Base-by-base conservation (phyloP, 1,284 basidiomycete species). In the Porphyrellus sp. region DNA sequence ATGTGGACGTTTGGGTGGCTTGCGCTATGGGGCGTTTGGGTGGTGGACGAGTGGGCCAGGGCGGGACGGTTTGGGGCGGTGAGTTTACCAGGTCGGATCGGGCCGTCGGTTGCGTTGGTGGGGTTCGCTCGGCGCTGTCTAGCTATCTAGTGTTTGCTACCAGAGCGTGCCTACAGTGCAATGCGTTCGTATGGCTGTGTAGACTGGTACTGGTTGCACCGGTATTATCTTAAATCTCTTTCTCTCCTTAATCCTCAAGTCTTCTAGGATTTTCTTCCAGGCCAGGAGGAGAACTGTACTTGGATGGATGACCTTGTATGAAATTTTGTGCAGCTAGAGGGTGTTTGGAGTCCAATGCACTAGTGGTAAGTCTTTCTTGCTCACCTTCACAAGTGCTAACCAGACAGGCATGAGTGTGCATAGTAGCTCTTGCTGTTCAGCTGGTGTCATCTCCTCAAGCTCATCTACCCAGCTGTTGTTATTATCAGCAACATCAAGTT, bases 1-100 rank as follows among this genome's bases (percentile, higher is more conserved):
- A 24, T 76, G 30, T 86, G 83, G 83, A 74, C 74, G 6, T 60
- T 73, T 53, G 42, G 63, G 1, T 85, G 81, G 80, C 41, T 80
- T 4, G 40, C 77, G 7, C 62, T 70, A 0, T 81, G 77, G 75
- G 78, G 72, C 0, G 71, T 74, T 46, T 58, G 77, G 9, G 53
- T 83, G 44, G 68, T 79, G 13, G 75, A 83, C 38, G 78, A 73
- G 12, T 85, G 79, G 77, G 70, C 73, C 46, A 69, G 63, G 51
- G 70, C 67, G 54, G 82, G 82, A 9, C 54, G 61, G 12, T 51
- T 68, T 31, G 61, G 46, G 8, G 25, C 24, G 45, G 28, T 55
- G 51, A 42, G 44, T n/a, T 13, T 57, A 2, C 55, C 53, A 2
- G 56, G 55, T 3, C 37, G 42, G 6, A 2, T 61, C 11, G 30